phyloP scores from a whole-genome alignment of 176 grass and related monocot species.

The Paspalum vaginatum region DNA sequence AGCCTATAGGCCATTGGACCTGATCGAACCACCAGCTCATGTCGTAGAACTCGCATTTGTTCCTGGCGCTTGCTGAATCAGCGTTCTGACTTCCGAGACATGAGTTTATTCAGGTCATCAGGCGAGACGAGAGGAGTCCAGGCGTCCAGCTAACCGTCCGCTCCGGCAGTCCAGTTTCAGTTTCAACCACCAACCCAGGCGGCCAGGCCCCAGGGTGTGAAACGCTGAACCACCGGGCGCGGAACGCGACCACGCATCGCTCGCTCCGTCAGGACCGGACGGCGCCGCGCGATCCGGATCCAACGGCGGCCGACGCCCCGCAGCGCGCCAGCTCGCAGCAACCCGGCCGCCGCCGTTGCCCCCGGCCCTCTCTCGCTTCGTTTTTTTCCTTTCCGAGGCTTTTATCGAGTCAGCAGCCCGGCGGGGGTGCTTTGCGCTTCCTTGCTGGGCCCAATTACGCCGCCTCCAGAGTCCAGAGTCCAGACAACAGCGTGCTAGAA shows the following conservation, averaged over 20 bases:
- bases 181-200: constrained; percentile 29
- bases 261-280: constrained; percentile 2
- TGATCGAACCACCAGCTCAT: not conserved
- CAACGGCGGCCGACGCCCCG: constrained; percentile 14
- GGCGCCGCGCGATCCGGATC: not conserved
- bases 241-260: not conserved
- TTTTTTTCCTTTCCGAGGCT: not conserved
- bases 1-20: not conserved
- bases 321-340: not conserved
- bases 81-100: not conserved
- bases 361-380: no score
- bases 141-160: constrained; percentile 15
- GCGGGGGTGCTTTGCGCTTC: not conserved
- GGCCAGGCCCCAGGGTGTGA: not conserved
- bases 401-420: not conserved
- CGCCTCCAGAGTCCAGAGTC: no score
- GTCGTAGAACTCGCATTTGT: not conserved
- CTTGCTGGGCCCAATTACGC: not conserved
- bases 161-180: not conserved
- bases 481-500: constrained; percentile 27
- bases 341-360: not conserved
- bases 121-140: no score
- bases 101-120: not conserved
- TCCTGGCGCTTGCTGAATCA: not conserved
- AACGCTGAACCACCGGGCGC: not conserved